Evolutionary conservation across 2,329 filamentous ascomycete species (phyloP).

Genomic region (Chrysosporium keratinophilum): DNA sequence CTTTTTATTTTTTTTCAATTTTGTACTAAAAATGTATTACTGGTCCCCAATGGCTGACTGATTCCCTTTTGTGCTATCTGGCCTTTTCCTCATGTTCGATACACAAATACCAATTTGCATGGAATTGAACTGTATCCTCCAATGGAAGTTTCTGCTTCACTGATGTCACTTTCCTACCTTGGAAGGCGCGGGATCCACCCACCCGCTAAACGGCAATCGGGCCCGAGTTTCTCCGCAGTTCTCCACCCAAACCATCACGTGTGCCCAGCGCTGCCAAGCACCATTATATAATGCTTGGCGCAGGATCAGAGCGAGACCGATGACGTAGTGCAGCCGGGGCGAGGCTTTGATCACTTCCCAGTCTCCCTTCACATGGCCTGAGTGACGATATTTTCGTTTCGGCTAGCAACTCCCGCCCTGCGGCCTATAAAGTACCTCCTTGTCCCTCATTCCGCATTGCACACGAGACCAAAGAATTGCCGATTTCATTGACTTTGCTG

Average conservation of each 20-base stretch:
- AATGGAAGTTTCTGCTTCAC: not conserved
- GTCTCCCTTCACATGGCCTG: not conserved
- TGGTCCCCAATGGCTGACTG: slow-evolving; percentile 1
- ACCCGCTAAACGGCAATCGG: not conserved
- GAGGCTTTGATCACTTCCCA: slow-evolving; percentile 2
- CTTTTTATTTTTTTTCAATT: not conserved
- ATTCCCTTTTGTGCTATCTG: not conserved
- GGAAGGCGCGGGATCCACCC: not conserved
- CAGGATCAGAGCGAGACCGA: not conserved
- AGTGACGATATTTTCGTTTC: not conserved
- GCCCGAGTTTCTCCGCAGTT: not conserved
- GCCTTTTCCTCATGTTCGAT: not conserved
- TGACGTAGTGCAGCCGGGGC: slow-evolving; percentile 5
- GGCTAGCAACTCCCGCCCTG: not conserved
- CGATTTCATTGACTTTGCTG: too few relatives aligned
- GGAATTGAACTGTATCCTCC: not conserved
- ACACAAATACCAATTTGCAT: slow-evolving; percentile 6
- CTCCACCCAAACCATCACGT: not conserved
- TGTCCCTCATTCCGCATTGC: too few relatives aligned
- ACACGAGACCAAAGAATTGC: too few relatives aligned
- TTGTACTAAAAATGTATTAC: slow-evolving; percentile 14
- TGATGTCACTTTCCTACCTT: too few relatives aligned
- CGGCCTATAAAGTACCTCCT: not conserved
- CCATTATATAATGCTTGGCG: slow-evolving; percentile 5
- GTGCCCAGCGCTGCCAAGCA: not conserved